These are phyloP conservation scores for Medicago ruthenica DNA, from an alignment of 306 rosid species.

Conservation along the genomic window DNA sequence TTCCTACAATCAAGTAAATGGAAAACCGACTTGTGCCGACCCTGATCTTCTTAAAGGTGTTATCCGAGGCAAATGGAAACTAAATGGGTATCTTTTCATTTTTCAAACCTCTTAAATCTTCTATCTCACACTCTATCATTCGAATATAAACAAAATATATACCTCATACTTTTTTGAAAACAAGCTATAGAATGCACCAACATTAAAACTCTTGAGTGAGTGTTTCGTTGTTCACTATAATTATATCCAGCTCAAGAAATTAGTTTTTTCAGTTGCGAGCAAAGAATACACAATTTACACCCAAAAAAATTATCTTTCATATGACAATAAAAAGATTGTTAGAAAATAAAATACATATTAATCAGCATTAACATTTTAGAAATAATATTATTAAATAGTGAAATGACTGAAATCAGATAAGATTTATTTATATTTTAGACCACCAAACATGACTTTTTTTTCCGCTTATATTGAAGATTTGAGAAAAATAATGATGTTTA, in stretches of 20 bases:
- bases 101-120: conserved; percentile 24
- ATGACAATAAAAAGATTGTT: neutral
- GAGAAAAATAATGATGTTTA: neutral
- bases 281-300: too few species aligned
- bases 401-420: neutral
- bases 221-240: too few species aligned
- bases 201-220: too few species aligned
- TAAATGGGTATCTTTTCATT: conserved; percentile 72
- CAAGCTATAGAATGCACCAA: too few species aligned
- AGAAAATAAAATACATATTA: neutral
- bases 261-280: too few species aligned
- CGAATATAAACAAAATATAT: neutral
- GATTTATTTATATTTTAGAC: neutral
- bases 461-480: neutral
- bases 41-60: conserved; percentile 87
- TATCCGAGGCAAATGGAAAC: conserved; percentile 84
- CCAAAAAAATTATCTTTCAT: too few species aligned
- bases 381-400: neutral
- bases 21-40: conserved; percentile 94
- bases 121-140: neutral
- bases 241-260: too few species aligned
- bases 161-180: neutral
- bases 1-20: conserved; percentile 92
- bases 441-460: neutral
- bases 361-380: neutral